Conservation (phyloP, 2,329 filamentous ascomycete genomes). For the Pseudogymnoascus sp. region DNA sequence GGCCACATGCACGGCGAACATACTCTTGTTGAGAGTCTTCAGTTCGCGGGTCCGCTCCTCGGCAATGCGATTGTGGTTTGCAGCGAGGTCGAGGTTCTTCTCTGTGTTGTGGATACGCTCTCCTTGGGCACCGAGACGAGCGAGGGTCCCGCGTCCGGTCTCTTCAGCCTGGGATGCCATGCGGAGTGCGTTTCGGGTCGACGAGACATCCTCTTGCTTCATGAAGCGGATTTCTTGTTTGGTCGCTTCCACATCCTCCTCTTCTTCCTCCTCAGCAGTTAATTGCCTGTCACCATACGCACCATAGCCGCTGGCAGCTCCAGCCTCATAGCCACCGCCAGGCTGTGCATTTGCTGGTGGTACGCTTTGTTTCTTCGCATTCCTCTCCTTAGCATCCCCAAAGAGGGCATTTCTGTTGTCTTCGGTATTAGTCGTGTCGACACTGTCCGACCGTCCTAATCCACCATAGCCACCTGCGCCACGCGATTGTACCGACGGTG, state of each 20-base stretch:
- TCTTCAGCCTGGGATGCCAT: slow-evolving; percentile 64
- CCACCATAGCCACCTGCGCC: slow-evolving; percentile 56
- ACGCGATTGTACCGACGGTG: slow-evolving; percentile 30
- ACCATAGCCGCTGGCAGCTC: slow-evolving; percentile 31
- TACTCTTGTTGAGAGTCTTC: slow-evolving; percentile 78
- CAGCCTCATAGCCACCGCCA: slow-evolving; percentile 23
- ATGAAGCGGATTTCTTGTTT: slow-evolving; percentile 69
- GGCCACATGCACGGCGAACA: slow-evolving; percentile 78
- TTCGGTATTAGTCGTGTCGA: slow-evolving; percentile 37
- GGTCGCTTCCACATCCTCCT: slow-evolving; percentile 63
- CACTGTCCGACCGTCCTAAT: slow-evolving; percentile 41
- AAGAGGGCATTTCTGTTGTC: slow-evolving; percentile 59
- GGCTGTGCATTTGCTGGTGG: slow-evolving; percentile 21
- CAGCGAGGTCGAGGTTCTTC: slow-evolving; percentile 71
- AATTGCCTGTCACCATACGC: slow-evolving; percentile 66
- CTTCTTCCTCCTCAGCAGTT: slow-evolving; percentile 69
- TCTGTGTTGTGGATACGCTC: slow-evolving; percentile 78
- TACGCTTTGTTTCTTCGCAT: slow-evolving; percentile 20
- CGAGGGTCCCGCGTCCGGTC: slow-evolving; percentile 64
- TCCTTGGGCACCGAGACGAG: slow-evolving; percentile 67
- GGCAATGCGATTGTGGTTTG: slow-evolving; percentile 67
- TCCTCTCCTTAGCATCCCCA: slow-evolving; percentile 30
- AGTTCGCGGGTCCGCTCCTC: slow-evolving; percentile 77
- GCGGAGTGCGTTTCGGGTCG: slow-evolving; percentile 61
- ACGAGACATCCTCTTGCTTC: slow-evolving; percentile 71